Evolutionary conservation across 306 rosid species (phyloP).

Genomic region (Prunus campanulata): DNA sequence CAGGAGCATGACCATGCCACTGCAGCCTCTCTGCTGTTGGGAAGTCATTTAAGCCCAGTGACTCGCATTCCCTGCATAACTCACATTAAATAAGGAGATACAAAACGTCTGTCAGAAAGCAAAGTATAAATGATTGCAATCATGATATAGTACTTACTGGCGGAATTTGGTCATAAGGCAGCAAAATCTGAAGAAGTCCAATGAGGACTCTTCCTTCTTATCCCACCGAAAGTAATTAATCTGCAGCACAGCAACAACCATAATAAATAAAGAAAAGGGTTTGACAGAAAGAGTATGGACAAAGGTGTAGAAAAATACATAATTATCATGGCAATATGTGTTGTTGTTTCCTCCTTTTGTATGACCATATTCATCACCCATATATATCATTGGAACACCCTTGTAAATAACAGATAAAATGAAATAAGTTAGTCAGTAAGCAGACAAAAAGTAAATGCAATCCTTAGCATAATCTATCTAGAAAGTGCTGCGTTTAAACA

Average conservation of each 20-base stretch:
- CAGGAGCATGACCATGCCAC: slow-evolving; percentile 94
- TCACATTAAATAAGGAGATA: slow-evolving; percentile 2
- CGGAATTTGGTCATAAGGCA: slow-evolving; percentile 74
- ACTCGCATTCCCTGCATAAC: slow-evolving; percentile 77
- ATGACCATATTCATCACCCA: slow-evolving; percentile 99
- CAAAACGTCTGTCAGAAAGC: not conserved
- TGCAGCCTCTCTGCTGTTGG: slow-evolving; percentile 88
- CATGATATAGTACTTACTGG: slow-evolving; percentile 39
- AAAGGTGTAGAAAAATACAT: slow-evolving; percentile 49
- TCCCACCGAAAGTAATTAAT: slow-evolving; percentile 91
- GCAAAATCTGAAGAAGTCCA: slow-evolving; percentile 85
- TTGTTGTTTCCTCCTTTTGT: slow-evolving; percentile 99
- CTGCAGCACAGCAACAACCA: slow-evolving; percentile 43
- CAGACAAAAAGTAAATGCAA: slow-evolving; percentile 9
- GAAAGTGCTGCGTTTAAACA: not conserved
- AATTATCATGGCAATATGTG: slow-evolving; percentile 92
- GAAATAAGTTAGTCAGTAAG: slow-evolving; percentile 1
- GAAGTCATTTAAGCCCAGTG: slow-evolving; percentile 76
- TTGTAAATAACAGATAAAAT: slow-evolving; percentile 30
- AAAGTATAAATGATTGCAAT: not conserved
- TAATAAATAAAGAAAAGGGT: slow-evolving; percentile 16
- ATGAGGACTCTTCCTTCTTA: slow-evolving; percentile 69
- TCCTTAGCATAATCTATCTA: slow-evolving; percentile 8
- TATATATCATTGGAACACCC: slow-evolving; percentile 93
- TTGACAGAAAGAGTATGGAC: slow-evolving; percentile 13